These are phyloP conservation scores for Neurospora sp. DNA, from an alignment of 2,329 filamentous ascomycete genomes.

Conservation along the genomic window DNA sequence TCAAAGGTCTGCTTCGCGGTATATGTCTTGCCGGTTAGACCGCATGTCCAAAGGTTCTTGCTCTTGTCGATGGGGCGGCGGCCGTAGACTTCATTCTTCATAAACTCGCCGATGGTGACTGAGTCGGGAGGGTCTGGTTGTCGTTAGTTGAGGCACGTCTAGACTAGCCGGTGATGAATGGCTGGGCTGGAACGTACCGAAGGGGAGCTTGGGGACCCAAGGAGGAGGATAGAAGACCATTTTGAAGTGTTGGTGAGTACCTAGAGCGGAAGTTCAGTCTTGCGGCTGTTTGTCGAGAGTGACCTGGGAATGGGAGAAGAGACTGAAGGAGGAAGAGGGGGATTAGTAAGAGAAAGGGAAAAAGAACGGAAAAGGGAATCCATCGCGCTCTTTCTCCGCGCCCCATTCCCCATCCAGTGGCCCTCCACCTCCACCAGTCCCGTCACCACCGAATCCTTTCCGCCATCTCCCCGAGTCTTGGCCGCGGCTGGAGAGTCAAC, in stretches of 20 bases:
- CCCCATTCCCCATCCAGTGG: not conserved
- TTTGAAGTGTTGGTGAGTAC: conserved; percentile 4
- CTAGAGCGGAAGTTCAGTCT: not conserved
- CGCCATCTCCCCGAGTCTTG: not conserved
- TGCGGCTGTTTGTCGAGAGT: not conserved
- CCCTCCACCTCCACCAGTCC: not conserved
- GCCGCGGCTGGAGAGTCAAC: not conserved
- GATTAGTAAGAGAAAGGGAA: not conserved
- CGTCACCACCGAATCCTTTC: not conserved
- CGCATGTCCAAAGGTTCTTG: conserved; percentile 66
- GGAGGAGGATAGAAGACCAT: conserved; percentile 52
- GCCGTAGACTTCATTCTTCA: conserved; percentile 63
- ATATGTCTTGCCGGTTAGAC: conserved; percentile 59
- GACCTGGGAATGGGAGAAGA: not conserved
- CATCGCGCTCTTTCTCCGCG: not conserved
- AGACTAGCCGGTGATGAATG: not conserved
- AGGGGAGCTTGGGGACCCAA: conserved; percentile 52
- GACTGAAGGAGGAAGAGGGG: not conserved
- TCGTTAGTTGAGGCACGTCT: not conserved
- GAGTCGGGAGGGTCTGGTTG: conserved; percentile 55
- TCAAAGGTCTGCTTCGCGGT: conserved; percentile 52
- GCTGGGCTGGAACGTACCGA: conserved; percentile 29
- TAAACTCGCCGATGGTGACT: conserved; percentile 66
- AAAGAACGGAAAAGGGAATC: not conserved
- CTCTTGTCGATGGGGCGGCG: conserved; percentile 54